Conservation (phyloP, 345 rosid genomes). For the Laguncularia racemosa region DNA sequence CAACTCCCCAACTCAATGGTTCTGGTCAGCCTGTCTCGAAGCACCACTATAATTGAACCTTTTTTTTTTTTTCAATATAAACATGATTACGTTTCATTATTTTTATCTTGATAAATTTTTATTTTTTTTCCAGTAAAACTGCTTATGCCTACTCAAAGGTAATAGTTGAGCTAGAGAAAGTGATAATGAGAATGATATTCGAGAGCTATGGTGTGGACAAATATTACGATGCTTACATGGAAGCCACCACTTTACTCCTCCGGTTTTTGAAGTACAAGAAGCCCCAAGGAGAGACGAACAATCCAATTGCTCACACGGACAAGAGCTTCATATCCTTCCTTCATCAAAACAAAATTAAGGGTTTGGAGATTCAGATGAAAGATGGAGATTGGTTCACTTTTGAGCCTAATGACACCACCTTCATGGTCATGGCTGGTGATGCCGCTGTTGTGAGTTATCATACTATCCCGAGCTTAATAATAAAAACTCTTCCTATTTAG, state of each 20-base stretch:
- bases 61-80: too few relatives aligned
- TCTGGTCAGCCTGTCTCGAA: too few relatives aligned
- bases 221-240: slow-evolving; percentile 4
- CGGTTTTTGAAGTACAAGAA: slow-evolving; percentile 20
- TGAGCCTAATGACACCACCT: slow-evolving; percentile 19
- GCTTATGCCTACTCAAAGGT: slow-evolving; percentile 1
- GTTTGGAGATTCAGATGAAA: slow-evolving; percentile 19
- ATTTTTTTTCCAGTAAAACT: slow-evolving; percentile 6
- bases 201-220: slow-evolving; percentile 18
- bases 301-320: too few relatives aligned
- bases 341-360: slow-evolving; percentile 23
- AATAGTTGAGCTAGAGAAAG: slow-evolving; percentile 10
- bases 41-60: background rate
- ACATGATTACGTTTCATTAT: too few relatives aligned
- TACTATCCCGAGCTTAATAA: background rate
- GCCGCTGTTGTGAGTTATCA: slow-evolving; percentile 13
- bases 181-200: slow-evolving; percentile 19
- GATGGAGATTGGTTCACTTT: slow-evolving; percentile 16
- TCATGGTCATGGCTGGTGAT: slow-evolving; percentile 26
- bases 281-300: background rate
- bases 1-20: too few relatives aligned
- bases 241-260: slow-evolving; percentile 7
- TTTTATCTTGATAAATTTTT: too few relatives aligned
- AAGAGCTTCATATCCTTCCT: slow-evolving; percentile 12
- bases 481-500: rapidly evolving